These are phyloP conservation scores for Stentor roeselii DNA, from an alignment of 73 alveolate species.

Conservation along the genomic window DNA sequence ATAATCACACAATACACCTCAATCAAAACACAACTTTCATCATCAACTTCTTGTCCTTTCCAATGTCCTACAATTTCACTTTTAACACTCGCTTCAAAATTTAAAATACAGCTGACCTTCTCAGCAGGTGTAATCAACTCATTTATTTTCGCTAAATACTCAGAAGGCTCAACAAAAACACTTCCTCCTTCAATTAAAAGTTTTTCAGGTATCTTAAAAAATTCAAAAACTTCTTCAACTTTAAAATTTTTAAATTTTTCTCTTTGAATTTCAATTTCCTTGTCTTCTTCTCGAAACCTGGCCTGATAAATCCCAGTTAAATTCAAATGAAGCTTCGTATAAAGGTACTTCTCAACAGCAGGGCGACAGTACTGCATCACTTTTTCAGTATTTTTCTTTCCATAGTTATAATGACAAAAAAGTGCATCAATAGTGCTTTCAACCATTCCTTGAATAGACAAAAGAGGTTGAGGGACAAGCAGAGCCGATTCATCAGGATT, in stretches of 20 bases:
- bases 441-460: neutral
- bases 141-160: neutral
- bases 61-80: conserved; percentile 20
- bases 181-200: neutral
- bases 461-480: conserved; percentile 10
- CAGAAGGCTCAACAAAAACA: conserved; percentile 19
- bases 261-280: neutral
- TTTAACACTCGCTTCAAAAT: neutral
- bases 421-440: conserved; percentile 13
- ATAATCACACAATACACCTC: neutral
- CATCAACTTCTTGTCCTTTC: conserved; percentile 17
- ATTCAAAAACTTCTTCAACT: neutral
- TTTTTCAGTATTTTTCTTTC: conserved; percentile 21
- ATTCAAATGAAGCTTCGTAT: neutral
- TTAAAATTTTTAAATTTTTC: neutral
- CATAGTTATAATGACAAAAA: conserved; percentile 24
- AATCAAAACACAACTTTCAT: neutral
- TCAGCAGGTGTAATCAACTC: conserved; percentile 14
- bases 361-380: conserved; percentile 28
- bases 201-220: neutral
- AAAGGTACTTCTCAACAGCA: conserved; percentile 24
- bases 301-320: conserved; percentile 5
- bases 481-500: neutral
- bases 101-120: conserved; percentile 11
- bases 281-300: neutral